Evolutionary conservation across 2,329 filamentous ascomycete species (phyloP).

Genomic region (Ilyonectria sp.): DNA sequence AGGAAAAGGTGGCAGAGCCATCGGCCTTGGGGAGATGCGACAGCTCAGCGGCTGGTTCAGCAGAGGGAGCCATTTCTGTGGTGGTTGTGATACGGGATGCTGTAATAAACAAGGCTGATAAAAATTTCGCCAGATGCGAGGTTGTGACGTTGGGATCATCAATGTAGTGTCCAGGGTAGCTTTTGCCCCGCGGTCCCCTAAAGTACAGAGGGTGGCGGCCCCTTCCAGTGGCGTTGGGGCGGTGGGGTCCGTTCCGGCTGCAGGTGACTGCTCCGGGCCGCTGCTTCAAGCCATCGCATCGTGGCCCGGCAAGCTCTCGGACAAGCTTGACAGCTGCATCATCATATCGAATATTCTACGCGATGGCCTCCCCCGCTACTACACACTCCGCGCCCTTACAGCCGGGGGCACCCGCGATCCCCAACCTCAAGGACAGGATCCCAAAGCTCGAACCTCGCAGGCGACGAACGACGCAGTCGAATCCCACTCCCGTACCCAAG

Average conservation of each 20-base stretch:
- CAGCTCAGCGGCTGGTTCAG: slow-evolving; percentile 67
- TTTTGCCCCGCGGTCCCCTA: slow-evolving; percentile 9
- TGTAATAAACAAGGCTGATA: slow-evolving; percentile 14
- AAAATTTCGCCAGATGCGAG: slow-evolving; percentile 23
- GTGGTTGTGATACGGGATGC: slow-evolving; percentile 11
- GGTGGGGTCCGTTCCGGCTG: slow-evolving; percentile 4
- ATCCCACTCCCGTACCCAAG: slow-evolving; percentile 76
- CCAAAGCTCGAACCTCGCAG: slow-evolving; percentile 79
- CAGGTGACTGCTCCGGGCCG: slow-evolving; percentile 1
- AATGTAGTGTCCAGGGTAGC: not conserved
- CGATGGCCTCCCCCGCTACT: slow-evolving; percentile 47
- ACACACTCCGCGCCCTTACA: slow-evolving; percentile 30
- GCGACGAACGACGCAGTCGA: slow-evolving; percentile 66
- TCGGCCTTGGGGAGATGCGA: slow-evolving; percentile 79
- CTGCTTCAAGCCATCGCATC: not conserved
- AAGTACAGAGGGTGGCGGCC: slow-evolving; percentile 10
- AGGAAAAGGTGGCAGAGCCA: slow-evolving; percentile 84
- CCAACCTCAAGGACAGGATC: slow-evolving; percentile 66
- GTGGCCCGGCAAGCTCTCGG: slow-evolving; percentile 3
- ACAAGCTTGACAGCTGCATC: slow-evolving; percentile 16
- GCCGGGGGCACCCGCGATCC: slow-evolving; percentile 42
- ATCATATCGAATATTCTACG: slow-evolving; percentile 12
- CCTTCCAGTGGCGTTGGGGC: slow-evolving; percentile 3
- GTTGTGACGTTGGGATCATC: slow-evolving; percentile 7
- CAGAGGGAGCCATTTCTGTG: slow-evolving; percentile 60